Conservation (phyloP, 1,284 basidiomycete species). For the Ganoderma sinense region DNA sequence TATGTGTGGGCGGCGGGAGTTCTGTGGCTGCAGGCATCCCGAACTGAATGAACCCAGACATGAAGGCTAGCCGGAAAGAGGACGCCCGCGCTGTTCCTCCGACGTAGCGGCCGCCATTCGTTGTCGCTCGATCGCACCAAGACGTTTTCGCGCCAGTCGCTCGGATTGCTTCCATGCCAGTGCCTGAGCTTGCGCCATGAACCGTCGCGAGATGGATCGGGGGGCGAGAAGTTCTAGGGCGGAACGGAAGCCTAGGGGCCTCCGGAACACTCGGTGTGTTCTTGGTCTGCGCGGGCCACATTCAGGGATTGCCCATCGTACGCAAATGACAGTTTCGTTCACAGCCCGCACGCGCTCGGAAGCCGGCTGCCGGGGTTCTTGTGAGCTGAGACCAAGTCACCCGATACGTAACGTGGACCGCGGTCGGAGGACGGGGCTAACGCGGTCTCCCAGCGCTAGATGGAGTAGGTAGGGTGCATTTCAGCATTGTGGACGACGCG, state of each 20-base stretch:
- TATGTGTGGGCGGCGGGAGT: slow-evolving; percentile 28
- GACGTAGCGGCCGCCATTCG: slow-evolving; percentile 22
- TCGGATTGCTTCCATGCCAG: slow-evolving; percentile 24
- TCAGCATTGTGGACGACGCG: slow-evolving; percentile 11
- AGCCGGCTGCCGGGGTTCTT: slow-evolving; percentile 22
- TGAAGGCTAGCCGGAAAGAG: slow-evolving; percentile 30
- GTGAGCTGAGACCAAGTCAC: slow-evolving; percentile 4
- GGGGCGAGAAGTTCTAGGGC: not conserved
- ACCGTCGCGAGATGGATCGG: slow-evolving; percentile 25
- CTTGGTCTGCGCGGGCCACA: slow-evolving; percentile 14
- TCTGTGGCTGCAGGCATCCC: slow-evolving; percentile 20
- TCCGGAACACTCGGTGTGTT: slow-evolving; percentile 15
- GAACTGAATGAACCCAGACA: slow-evolving; percentile 22
- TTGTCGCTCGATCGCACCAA: slow-evolving; percentile 20
- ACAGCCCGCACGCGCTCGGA: slow-evolving; percentile 19
- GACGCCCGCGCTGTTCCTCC: slow-evolving; percentile 24
- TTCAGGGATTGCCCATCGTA: slow-evolving; percentile 16
- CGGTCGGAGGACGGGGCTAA: slow-evolving; percentile 27
- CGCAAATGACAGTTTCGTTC: slow-evolving; percentile 22
- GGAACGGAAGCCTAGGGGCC: slow-evolving; percentile 3
- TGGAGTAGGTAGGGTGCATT: slow-evolving; percentile 22
- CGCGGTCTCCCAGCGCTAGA: slow-evolving; percentile 15
- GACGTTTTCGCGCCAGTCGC: slow-evolving; percentile 15
- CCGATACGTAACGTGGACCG: slow-evolving; percentile 27
- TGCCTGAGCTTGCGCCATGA: slow-evolving; percentile 20